These are phyloP conservation scores for Solanum clarkiae DNA, from an alignment of 257 asterid species.

Conservation along the genomic window DNA sequence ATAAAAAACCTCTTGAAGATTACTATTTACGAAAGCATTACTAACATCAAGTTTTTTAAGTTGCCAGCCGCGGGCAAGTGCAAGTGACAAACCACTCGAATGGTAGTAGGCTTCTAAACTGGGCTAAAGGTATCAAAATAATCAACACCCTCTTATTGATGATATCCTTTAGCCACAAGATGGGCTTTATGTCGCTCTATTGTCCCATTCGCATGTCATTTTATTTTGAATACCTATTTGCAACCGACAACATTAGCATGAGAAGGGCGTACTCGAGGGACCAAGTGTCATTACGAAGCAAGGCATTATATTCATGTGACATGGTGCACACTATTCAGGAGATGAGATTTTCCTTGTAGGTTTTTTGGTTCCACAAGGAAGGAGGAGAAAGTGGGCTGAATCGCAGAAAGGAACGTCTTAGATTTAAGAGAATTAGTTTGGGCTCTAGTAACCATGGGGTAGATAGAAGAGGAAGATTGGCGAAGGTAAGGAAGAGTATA, in stretches of 20 bases:
- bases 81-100: not conserved
- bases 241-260: not conserved
- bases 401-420: not conserved
- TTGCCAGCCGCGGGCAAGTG: not conserved
- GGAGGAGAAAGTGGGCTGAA: not conserved
- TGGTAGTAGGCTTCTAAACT: not conserved
- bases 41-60: not conserved
- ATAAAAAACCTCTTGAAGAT: not conserved
- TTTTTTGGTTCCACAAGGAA: not conserved
- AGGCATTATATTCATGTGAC: not conserved
- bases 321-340: not conserved
- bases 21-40: not conserved
- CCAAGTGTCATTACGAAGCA: not conserved
- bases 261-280: not conserved
- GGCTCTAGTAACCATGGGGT: not conserved
- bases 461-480: not conserved
- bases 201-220: not conserved
- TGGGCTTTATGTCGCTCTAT: not conserved
- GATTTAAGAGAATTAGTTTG: not conserved
- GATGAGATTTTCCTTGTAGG: not conserved
- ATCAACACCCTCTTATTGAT: not conserved
- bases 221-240: not conserved
- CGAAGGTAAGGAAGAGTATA: not conserved
- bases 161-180: not conserved
- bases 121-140: not conserved